Evolutionary conservation across 2,329 filamentous ascomycete species (phyloP).

Genomic region (Hypoxylon sp.): DNA sequence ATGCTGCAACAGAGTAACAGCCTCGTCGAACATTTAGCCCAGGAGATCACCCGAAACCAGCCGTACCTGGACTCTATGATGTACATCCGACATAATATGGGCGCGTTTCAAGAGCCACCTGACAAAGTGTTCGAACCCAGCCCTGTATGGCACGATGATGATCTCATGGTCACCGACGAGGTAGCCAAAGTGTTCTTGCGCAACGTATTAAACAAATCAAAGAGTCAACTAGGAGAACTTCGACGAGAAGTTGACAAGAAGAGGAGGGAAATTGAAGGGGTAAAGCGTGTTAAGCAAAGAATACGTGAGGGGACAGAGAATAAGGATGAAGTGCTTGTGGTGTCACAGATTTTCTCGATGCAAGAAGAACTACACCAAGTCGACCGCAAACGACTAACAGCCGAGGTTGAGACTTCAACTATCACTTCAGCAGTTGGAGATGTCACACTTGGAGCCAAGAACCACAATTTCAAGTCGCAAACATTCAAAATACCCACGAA

Average conservation of each 20-base stretch:
- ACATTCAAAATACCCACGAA: slow-evolving; percentile 99
- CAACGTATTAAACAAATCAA: slow-evolving; percentile 93
- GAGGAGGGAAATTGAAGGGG: slow-evolving; percentile 83
- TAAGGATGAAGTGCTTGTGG: slow-evolving; percentile 87
- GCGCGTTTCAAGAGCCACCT: slow-evolving; percentile 83
- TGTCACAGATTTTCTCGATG: slow-evolving; percentile 84
- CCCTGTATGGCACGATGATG: slow-evolving; percentile 97
- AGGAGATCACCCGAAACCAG: slow-evolving; percentile 89
- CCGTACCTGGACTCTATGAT: slow-evolving; percentile 96
- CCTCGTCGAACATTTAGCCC: slow-evolving; percentile 78
- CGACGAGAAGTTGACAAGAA: slow-evolving; percentile 89
- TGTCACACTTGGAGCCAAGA: slow-evolving; percentile 90
- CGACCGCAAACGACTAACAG: slow-evolving; percentile 86
- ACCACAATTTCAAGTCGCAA: slow-evolving; percentile 98
- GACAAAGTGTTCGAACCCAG: slow-evolving; percentile 93
- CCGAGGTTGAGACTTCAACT: slow-evolving; percentile 92
- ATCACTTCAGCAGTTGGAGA: slow-evolving; percentile 94
- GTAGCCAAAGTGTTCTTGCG: slow-evolving; percentile 89
- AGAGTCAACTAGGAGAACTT: slow-evolving; percentile 83
- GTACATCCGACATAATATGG: slow-evolving; percentile 94
- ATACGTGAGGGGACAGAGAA: slow-evolving; percentile 89
- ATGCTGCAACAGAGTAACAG: slow-evolving; percentile 81
- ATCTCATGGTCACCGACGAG: slow-evolving; percentile 87
- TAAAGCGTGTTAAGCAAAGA: slow-evolving; percentile 79
- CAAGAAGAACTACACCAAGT: slow-evolving; percentile 89